Evolutionary conservation across 106 monocot species (phyloP), one percentile per base, ranked within the genome.

Genomic region (Xerophyta viscosa): DNA sequence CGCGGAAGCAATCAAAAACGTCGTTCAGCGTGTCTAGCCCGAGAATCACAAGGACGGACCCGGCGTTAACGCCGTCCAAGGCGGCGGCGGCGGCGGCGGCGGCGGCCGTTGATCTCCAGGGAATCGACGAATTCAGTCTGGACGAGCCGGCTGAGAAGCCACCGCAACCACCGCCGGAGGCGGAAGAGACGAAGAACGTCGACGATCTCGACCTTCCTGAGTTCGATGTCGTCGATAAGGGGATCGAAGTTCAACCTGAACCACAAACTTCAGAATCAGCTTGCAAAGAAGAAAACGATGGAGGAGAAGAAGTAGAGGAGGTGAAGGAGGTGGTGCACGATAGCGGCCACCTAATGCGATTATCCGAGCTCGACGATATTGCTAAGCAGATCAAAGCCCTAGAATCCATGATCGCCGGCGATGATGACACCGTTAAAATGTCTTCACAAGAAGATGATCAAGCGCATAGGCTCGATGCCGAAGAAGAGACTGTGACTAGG

Each of bases 1-100:
- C 79, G 1, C 63, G 84, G 20, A 67, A 58, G 57, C 84, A 84
- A 27, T 81, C 84, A 8, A 94, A 94, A 60, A 52, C 67, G 6
- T 84, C 93, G 0, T 94, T 94, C 50, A 94, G 87, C 31, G 74
- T 94, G 24, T 30, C 80, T 11, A 94, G 93, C 58, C 88, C 93
- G 5, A 80, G 64, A 60, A 54, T 71, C 2, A 55, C 57, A 15
- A 56, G 60, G 8, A 31, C 51, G 22, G 71, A 81, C 26, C 59
- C 70, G 0, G 41, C 60, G 5, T 21, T 37, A 5, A 55, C 70
- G 9, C 76, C 75, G 2, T 37, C 46, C 0, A 66, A 65, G 44
- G 66, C 56, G 20, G 14, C 43, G 12, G 20, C 61, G 2, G 33
- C 46, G 1, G 63, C 61, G 44, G 66, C 56, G 20, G 14, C 43